Evolutionary conservation across 306 rosid genomes (phyloP).

Genomic region (Prunus persica): Prunus_persica_NCBIv2 NC_034011.1:25033001-25033500

Average conservation of each 20-base stretch:
- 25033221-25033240: conserved; percentile 9
- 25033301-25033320: not conserved
- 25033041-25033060: not conserved
- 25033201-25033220: conserved; percentile 3
- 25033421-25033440: not conserved
- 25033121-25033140: conserved; percentile 36
- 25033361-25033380: not conserved
- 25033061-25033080: not conserved
- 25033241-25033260: not conserved
- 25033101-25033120: conserved; percentile 17
- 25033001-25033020: not conserved
- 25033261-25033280: conserved; percentile 14
- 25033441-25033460: not conserved
- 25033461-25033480: not conserved
- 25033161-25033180: conserved; percentile 15
- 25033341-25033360: not conserved
- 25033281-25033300: not conserved
- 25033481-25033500: not conserved
- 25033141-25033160: conserved; percentile 22
- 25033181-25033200: not conserved
- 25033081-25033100: not conserved
- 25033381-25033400: not conserved
- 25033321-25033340: not conserved
- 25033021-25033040: not conserved
- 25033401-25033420: not conserved